phyloP scores from a whole-genome alignment of 305 asterid genomes.

The Rubia tinctorum region DNA sequence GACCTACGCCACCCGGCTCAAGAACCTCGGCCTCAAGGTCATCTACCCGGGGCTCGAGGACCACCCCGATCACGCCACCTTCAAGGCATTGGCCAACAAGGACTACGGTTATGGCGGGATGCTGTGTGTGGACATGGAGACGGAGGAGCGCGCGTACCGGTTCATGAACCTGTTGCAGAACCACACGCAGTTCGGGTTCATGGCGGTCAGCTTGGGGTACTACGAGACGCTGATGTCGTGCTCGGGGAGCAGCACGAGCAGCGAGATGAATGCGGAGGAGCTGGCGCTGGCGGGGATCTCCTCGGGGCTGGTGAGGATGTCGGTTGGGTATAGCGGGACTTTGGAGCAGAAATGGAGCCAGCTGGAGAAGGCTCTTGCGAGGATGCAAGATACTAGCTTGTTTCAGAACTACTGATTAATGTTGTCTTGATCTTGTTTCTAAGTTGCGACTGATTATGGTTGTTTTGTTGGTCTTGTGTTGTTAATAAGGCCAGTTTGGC shows the following conservation, averaged over 20 bases:
- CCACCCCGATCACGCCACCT: constrained; percentile 62
- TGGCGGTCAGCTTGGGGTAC: constrained; percentile 96
- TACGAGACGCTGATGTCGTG: constrained; percentile 95
- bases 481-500: not conserved
- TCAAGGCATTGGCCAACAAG: constrained; percentile 52
- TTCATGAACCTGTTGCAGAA: constrained; percentile 72
- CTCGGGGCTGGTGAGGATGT: constrained; percentile 86
- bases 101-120: constrained; percentile 86
- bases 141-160: constrained; percentile 74
- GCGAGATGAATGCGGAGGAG: constrained; percentile 79
- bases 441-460: no score
- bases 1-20: constrained; percentile 57
- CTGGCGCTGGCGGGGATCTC: constrained; percentile 77
- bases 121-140: constrained; percentile 78
- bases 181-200: constrained; percentile 72
- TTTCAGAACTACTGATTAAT: constrained; percentile 20
- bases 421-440: no score
- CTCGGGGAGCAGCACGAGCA: constrained; percentile 94
- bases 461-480: not conserved
- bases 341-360: constrained; percentile 91
- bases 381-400: constrained; percentile 42
- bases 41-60: constrained; percentile 77
- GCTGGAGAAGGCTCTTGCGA: constrained; percentile 64
- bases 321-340: constrained; percentile 74
- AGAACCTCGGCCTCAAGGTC: constrained; percentile 70